Conservation (phyloP, 2,329 filamentous ascomycete genomes). For the Aspergillus quadrilineatus region DNA sequence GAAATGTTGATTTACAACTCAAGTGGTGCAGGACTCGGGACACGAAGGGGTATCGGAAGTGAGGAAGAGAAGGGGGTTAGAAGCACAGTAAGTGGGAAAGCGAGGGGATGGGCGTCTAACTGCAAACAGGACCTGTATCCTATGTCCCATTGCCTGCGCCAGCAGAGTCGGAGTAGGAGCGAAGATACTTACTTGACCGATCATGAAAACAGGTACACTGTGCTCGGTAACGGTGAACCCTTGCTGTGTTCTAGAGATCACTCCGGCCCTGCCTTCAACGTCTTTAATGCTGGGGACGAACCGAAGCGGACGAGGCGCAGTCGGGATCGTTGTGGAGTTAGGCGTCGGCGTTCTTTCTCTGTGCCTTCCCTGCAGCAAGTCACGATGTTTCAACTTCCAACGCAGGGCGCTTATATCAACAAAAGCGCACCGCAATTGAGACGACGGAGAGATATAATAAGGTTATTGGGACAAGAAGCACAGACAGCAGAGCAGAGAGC, state of each 20-base stretch:
- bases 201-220: not conserved
- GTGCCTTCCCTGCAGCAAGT: constrained; percentile 11
- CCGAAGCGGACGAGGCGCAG: constrained; percentile 27
- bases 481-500: not conserved
- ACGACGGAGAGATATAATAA: not conserved
- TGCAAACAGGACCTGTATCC: constrained; percentile 9
- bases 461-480: not conserved
- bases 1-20: constrained; percentile 22
- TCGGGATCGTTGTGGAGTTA: constrained; percentile 16
- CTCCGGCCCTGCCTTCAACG: not conserved
- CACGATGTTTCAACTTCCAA: not conserved
- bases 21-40: constrained; percentile 3
- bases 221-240: constrained; percentile 1
- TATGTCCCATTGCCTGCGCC: constrained; percentile 14
- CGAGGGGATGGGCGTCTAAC: constrained; percentile 17
- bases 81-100: constrained; percentile 8
- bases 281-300: constrained; percentile 5
- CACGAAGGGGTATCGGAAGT: constrained; percentile 5
- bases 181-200: constrained; percentile 2
- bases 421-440: not conserved
- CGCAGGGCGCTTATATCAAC: not conserved
- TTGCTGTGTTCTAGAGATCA: not conserved
- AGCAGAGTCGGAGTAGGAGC: constrained; percentile 11
- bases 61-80: constrained; percentile 6
- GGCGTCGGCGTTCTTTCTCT: constrained; percentile 6